phyloP scores from a whole-genome alignment of 2,329 filamentous ascomycete genomes.

The Fusarium clavum region DNA sequence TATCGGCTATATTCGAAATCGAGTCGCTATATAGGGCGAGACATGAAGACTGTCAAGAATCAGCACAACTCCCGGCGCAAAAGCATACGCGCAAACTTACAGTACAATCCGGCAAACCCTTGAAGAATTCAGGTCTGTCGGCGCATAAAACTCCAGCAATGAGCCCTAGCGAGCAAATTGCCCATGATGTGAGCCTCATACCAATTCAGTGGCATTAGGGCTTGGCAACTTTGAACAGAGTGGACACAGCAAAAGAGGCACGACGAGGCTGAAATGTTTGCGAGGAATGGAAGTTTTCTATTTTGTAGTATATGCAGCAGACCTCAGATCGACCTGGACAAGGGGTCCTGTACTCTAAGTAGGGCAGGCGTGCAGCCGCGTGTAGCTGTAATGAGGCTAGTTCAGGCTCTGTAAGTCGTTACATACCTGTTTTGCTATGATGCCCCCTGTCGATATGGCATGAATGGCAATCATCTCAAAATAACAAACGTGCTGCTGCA shows the following conservation, averaged over 20 bases:
- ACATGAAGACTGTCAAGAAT: constrained; percentile 15
- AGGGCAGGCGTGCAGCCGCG: constrained; percentile 16
- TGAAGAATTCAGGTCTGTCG: constrained; percentile 21
- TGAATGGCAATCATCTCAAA: constrained; percentile 24
- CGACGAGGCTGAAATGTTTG: not conserved
- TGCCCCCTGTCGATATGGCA: constrained; percentile 13
- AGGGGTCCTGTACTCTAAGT: constrained; percentile 21
- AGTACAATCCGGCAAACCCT: constrained; percentile 23
- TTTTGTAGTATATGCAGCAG: constrained; percentile 16
- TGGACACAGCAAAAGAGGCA: not conserved
- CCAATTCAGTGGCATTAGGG: constrained; percentile 35
- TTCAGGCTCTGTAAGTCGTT: constrained; percentile 11
- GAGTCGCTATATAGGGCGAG: constrained; percentile 10
- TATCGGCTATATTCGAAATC: constrained; percentile 10
- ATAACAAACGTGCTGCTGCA: constrained; percentile 24
- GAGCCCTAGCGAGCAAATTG: constrained; percentile 30
- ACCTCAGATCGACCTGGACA: constrained; percentile 15
- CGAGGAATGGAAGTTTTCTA: constrained; percentile 4
- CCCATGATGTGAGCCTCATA: constrained; percentile 38
- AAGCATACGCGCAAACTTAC: constrained; percentile 2
- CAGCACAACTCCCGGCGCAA: not conserved
- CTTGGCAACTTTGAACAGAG: constrained; percentile 1
- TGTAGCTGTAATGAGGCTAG: constrained; percentile 29
- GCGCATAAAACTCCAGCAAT: constrained; percentile 27
- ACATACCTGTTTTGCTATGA: constrained; percentile 22